Evolutionary conservation across 2,329 filamentous ascomycete genomes (phyloP).

Genomic region (Ophiognomonia clavigignenti-juglandacearum): DNA sequence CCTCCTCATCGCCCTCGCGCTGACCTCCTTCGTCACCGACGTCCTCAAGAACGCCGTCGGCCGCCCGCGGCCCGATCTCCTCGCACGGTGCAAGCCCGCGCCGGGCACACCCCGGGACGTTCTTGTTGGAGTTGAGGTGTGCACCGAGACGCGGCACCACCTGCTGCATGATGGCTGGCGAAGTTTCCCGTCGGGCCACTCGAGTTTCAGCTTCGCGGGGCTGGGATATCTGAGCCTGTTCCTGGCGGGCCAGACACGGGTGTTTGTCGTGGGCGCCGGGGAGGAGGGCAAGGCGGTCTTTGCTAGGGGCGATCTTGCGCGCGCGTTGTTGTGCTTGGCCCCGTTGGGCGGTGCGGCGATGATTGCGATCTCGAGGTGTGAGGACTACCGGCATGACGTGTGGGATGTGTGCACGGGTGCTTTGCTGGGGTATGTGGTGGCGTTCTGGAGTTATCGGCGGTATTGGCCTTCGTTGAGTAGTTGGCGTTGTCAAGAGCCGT

Average conservation of each 20-base stretch:
- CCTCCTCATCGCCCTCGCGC: conserved; percentile 68
- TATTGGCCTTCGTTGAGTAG: conserved; percentile 56
- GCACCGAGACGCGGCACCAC: conserved; percentile 66
- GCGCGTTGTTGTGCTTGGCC: conserved; percentile 51
- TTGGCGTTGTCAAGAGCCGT: conserved; percentile 51
- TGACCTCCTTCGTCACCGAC: conserved; percentile 82
- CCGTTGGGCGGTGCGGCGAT: conserved; percentile 60
- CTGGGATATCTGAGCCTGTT: conserved; percentile 71
- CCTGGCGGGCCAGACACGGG: conserved; percentile 60
- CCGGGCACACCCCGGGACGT: conserved; percentile 39
- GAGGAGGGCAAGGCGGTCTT: conserved; percentile 17
- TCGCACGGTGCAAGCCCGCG: conserved; percentile 74
- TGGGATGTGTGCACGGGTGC: conserved; percentile 63
- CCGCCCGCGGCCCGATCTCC: conserved; percentile 58
- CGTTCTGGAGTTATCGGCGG: conserved; percentile 62
- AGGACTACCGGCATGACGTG: conserved; percentile 68
- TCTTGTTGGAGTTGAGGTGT: conserved; percentile 63
- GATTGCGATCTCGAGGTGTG: conserved; percentile 64
- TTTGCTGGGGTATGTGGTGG: conserved; percentile 52
- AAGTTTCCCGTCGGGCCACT: conserved; percentile 77
- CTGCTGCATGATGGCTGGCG: conserved; percentile 78
- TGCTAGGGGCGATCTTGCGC: conserved; percentile 42
- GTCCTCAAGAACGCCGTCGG: conserved; percentile 86
- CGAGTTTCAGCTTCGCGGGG: conserved; percentile 73
- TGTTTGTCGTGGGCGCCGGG: conserved; percentile 39